Evolutionary conservation across 2,329 filamentous ascomycete genomes (phyloP).

Genomic region (Epichloe bromicola): DNA sequence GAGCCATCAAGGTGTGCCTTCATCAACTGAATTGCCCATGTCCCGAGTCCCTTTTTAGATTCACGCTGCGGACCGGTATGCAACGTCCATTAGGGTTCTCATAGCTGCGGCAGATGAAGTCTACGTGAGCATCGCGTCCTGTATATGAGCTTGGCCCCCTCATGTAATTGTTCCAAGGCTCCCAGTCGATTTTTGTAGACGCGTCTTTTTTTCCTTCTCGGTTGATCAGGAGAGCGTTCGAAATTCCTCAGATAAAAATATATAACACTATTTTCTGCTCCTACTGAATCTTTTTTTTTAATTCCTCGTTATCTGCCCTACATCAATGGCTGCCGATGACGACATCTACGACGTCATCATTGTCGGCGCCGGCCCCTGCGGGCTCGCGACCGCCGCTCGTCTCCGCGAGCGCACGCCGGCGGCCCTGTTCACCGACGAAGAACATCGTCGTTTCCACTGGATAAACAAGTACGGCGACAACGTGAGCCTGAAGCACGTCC

Average conservation of each 20-base stretch:
- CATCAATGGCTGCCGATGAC: conserved; percentile 1
- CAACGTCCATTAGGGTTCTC: not conserved
- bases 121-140: no score
- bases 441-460: conserved; percentile 72
- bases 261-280: no score
- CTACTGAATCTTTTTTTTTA: no score
- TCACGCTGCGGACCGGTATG: not conserved
- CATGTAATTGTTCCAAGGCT: no score
- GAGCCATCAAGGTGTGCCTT: conserved; percentile 4
- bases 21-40: no score
- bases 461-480: conserved; percentile 51
- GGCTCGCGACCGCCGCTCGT: conserved; percentile 59
- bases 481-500: conserved; percentile 40
- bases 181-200: no score
- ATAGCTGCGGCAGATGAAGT: no score
- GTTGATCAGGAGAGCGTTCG: no score
- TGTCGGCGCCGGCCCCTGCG: conserved; percentile 62
- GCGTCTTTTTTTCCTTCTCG: no score
- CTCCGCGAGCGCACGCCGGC: conserved; percentile 61
- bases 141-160: no score
- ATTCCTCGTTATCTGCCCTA: not conserved
- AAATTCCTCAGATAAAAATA: no score
- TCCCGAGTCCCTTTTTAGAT: no score
- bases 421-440: conserved; percentile 71
- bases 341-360: conserved; percentile 54